These are phyloP conservation scores for Trametes meyenii DNA, from an alignment of 768 basidiomycete genomes.

Conservation along the genomic window DNA sequence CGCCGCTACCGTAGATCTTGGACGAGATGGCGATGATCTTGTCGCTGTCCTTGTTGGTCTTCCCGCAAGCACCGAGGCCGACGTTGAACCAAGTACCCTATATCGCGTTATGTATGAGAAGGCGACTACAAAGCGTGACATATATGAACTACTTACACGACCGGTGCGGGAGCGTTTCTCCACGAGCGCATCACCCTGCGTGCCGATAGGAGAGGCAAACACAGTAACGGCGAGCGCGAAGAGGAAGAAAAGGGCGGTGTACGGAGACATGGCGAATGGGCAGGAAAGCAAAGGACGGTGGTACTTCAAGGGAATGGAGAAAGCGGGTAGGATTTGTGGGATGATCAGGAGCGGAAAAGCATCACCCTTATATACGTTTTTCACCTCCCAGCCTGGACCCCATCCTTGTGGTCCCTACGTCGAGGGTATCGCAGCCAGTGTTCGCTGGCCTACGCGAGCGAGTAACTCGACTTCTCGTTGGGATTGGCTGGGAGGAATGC, in stretches of 20 bases:
- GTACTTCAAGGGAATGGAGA: neutral
- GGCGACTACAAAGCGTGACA: neutral
- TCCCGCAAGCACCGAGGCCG: slow-evolving; percentile 66
- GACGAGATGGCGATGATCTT: slow-evolving; percentile 65
- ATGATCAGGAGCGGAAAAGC: neutral
- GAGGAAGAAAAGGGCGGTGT: slow-evolving; percentile 40
- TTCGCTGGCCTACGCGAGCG: neutral
- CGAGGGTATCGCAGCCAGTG: neutral
- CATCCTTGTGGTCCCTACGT: neutral
- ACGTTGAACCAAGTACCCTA: slow-evolving; percentile 72
- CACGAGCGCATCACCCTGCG: slow-evolving; percentile 36
- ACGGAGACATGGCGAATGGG: slow-evolving; percentile 38
- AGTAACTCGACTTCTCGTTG: neutral
- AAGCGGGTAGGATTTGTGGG: neutral
- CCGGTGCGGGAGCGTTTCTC: slow-evolving; percentile 60
- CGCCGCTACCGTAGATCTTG: slow-evolving; percentile 53
- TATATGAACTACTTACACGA: slow-evolving; percentile 44
- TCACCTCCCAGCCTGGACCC: neutral
- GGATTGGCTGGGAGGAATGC: neutral
- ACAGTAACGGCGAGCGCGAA: slow-evolving; percentile 42
- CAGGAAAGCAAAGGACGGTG: slow-evolving; percentile 1
- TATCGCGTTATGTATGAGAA: slow-evolving; percentile 1
- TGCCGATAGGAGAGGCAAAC: slow-evolving; percentile 50
- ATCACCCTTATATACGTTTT: neutral
- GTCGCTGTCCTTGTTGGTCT: slow-evolving; percentile 48